These are phyloP conservation scores for Lathyrus aphaca DNA, from an alignment of 306 rosid genomes.

Conservation along the genomic window DNA sequence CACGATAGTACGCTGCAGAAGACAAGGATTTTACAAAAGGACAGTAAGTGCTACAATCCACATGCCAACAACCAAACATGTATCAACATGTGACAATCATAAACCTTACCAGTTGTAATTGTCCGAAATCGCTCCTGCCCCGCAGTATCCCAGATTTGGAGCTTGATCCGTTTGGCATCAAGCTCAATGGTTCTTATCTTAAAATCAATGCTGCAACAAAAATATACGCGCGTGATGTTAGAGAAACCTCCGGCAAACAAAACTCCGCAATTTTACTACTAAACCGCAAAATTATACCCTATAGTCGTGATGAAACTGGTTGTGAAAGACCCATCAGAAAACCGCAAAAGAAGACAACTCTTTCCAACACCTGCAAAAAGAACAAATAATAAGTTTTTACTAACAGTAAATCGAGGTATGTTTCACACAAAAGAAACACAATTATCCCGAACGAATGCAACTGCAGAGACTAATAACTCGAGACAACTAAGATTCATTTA, in stretches of 20 bases:
- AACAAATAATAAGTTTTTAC: slow-evolving; percentile 4
- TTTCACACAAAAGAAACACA: slow-evolving; percentile 19
- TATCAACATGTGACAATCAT: slow-evolving; percentile 15
- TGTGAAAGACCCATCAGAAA: slow-evolving; percentile 97
- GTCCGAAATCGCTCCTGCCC: slow-evolving; percentile 99
- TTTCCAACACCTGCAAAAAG: slow-evolving; percentile 84
- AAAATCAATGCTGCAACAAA: slow-evolving; percentile 78
- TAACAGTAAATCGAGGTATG: slow-evolving; percentile 9
- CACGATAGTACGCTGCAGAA: slow-evolving; percentile 91
- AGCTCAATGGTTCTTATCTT: slow-evolving; percentile 98
- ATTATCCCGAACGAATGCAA: not conserved
- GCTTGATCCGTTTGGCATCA: slow-evolving; percentile 93
- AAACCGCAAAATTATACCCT: slow-evolving; percentile 57
- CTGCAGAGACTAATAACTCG: not conserved
- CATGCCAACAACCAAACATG: not conserved
- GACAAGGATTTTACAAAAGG: not conserved
- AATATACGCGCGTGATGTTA: slow-evolving; percentile 33
- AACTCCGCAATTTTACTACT: slow-evolving; percentile 20
- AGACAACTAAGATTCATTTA: too few species aligned
- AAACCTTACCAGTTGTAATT: slow-evolving; percentile 80
- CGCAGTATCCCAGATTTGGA: slow-evolving; percentile 99
- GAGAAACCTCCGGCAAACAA: slow-evolving; percentile 31
- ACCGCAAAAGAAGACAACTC: slow-evolving; percentile 97
- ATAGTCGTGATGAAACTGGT: slow-evolving; percentile 97
- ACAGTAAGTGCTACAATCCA: slow-evolving; percentile 21